A percentile compares a stretch with the other conserved stretches of the same genome.
Evolutionary conservation across 2,329 filamentous ascomycete species (phyloP).

Genomic region (Nothophoma quercina): DNA sequence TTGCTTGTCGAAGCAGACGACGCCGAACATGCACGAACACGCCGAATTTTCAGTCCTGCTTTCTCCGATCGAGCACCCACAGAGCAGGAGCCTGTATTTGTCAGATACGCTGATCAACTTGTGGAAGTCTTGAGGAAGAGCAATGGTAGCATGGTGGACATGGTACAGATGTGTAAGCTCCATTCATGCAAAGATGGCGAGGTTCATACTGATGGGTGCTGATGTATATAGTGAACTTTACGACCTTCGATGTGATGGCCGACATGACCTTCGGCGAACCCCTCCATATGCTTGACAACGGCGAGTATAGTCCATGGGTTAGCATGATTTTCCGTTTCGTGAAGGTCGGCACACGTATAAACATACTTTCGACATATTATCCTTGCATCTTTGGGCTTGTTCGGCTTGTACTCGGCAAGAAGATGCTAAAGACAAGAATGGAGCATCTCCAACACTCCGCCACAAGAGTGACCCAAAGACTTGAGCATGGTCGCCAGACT

Average conservation of each 20-base stretch:
- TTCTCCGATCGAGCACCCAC: constrained; percentile 54
- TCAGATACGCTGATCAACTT: constrained; percentile 52
- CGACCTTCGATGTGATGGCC: constrained; percentile 45
- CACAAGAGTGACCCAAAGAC: constrained; percentile 37
- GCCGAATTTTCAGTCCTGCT: constrained; percentile 51
- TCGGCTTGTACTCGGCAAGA: neutral
- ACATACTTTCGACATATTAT: neutral
- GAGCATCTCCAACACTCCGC: constrained; percentile 30
- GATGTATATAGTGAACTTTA: constrained; percentile 33
- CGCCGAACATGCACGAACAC: constrained; percentile 45
- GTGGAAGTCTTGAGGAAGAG: constrained; percentile 24
- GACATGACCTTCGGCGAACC: constrained; percentile 44
- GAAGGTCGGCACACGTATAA: constrained; percentile 11
- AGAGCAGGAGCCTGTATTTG: constrained; percentile 51
- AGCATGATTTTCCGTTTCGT: constrained; percentile 36
- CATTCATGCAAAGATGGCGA: no score
- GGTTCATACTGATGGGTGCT: neutral
- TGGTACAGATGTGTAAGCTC: neutral
- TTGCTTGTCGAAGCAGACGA: constrained; percentile 21
- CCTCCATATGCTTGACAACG: constrained; percentile 39
- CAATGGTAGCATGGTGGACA: neutral
- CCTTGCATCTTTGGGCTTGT: neutral
- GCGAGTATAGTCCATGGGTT: constrained; percentile 45
- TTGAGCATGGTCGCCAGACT: constrained; percentile 34
- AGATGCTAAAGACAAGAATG: constrained; percentile 14